Evolutionary conservation across 768 basidiomycete genomes (phyloP).

Genomic region (Hebeloma cylindrosporum): DNA sequence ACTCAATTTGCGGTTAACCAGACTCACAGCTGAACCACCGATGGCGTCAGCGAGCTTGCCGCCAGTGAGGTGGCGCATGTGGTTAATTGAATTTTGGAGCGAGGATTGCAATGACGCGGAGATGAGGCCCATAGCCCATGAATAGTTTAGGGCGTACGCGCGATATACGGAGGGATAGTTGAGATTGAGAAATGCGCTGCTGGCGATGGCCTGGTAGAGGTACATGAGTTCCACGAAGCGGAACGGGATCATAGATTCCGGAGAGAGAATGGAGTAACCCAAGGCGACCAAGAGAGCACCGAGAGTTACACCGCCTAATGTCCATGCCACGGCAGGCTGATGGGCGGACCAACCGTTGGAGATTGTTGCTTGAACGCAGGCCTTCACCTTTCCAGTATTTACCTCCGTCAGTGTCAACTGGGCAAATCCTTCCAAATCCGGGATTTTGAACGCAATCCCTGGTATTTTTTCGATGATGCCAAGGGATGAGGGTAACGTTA

Average conservation of each 20-base stretch:
- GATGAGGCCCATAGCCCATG: slow-evolving; percentile 84
- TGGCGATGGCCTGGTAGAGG: slow-evolving; percentile 83
- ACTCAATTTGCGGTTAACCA: slow-evolving; percentile 79
- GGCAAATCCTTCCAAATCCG: slow-evolving; percentile 89
- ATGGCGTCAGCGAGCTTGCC: slow-evolving; percentile 64
- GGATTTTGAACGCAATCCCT: slow-evolving; percentile 78
- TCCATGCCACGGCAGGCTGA: slow-evolving; percentile 76
- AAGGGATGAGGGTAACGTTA: slow-evolving; percentile 61
- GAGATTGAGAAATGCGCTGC: slow-evolving; percentile 75
- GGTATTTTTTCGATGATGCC: slow-evolving; percentile 63
- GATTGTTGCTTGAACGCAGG: slow-evolving; percentile 89
- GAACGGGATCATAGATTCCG: slow-evolving; percentile 62
- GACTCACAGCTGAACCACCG: slow-evolving; percentile 61
- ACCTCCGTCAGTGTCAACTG: slow-evolving; percentile 74
- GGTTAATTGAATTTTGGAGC: slow-evolving; percentile 77
- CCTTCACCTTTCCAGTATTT: slow-evolving; percentile 69
- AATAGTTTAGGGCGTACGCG: slow-evolving; percentile 82
- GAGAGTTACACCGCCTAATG: slow-evolving; percentile 66
- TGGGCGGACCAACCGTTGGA: slow-evolving; percentile 88
- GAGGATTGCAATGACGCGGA: slow-evolving; percentile 48
- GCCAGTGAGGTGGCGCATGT: slow-evolving; percentile 81
- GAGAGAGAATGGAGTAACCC: slow-evolving; percentile 52
- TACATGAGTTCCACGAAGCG: slow-evolving; percentile 80
- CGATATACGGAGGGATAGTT: slow-evolving; percentile 87
- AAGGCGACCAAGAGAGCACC: slow-evolving; percentile 63